phyloP scores from a whole-genome alignment of 345 rosid genomes.

The Dovyalis caffra region DNA sequence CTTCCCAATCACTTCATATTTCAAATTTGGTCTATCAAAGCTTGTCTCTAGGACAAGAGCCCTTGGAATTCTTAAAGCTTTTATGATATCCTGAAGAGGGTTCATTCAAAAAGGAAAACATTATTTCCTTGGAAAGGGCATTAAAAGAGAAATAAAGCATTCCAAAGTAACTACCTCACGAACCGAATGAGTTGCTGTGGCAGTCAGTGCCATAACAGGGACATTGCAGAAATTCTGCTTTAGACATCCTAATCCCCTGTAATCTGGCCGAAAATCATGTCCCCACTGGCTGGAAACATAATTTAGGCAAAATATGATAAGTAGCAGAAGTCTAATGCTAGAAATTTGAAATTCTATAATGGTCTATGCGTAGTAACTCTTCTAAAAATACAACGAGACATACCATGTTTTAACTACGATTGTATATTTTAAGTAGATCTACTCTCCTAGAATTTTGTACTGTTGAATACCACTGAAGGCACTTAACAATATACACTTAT shows the following conservation, averaged over 20 bases:
- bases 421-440: too few species aligned
- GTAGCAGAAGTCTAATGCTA: neutral
- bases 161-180: slow-evolving; percentile 48
- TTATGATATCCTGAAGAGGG: slow-evolving; percentile 69
- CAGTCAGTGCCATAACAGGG: slow-evolving; percentile 86
- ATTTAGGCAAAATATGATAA: slow-evolving; percentile 6
- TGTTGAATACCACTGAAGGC: too few species aligned
- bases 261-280: slow-evolving; percentile 96
- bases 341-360: too few species aligned
- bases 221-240: slow-evolving; percentile 70
- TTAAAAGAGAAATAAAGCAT: neutral
- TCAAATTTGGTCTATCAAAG: slow-evolving; percentile 89
- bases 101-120: slow-evolving; percentile 6
- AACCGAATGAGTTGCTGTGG: slow-evolving; percentile 77
- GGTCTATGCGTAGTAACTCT: too few species aligned
- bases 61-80: slow-evolving; percentile 67
- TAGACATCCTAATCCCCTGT: slow-evolving; percentile 73
- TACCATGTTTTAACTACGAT: too few species aligned
- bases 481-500: too few species aligned
- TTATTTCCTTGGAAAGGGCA: neutral
- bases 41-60: slow-evolving; percentile 83
- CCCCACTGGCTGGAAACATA: slow-evolving; percentile 85
- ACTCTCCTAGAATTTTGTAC: too few species aligned
- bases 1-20: slow-evolving; percentile 77
- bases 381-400: too few species aligned